Percentiles rank a stretch among this genome's conserved stretches.
These are phyloP conservation scores for Terfezia claveryi DNA, from an alignment of 495 filamentous ascomycete species.

Conservation along the genomic window DNA sequence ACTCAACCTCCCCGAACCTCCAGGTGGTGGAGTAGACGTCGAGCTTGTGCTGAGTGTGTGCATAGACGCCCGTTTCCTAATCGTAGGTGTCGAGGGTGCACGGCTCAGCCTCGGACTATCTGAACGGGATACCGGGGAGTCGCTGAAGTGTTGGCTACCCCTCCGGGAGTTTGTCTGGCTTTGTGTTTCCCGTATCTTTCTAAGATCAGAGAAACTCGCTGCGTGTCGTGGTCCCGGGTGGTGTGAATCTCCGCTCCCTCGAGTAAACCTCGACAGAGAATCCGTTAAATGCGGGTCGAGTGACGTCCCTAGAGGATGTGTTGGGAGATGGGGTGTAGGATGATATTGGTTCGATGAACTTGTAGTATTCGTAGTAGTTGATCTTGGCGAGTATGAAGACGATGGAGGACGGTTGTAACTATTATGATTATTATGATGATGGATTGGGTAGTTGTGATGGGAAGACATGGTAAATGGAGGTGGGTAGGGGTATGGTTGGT, in stretches of 20 bases:
- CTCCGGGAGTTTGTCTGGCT: background rate
- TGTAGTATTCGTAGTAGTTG: too few species aligned
- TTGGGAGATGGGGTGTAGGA: constrained; percentile 3
- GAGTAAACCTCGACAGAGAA: background rate
- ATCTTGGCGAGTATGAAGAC: too few species aligned
- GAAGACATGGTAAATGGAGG: too few species aligned
- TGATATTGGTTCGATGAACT: too few species aligned
- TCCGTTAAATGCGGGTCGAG: background rate
- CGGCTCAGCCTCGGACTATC: background rate
- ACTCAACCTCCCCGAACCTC: background rate
- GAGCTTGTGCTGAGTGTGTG: constrained; percentile 6
- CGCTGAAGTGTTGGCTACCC: background rate
- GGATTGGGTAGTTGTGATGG: too few species aligned
- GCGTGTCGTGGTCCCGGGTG: too few species aligned
- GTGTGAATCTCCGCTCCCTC: too few species aligned
- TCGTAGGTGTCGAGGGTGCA: constrained; percentile 17
- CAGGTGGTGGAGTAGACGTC: constrained; percentile 1
- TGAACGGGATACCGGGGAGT: too few species aligned
- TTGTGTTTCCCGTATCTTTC: background rate
- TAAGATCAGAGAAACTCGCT: too few species aligned
- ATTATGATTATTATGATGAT: too few species aligned
- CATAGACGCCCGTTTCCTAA: constrained; percentile 15
- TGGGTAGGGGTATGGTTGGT: too few species aligned
- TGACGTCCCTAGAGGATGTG: constrained; percentile 6
- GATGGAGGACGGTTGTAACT: too few species aligned